Percentiles rank a stretch among this genome's conserved stretches.
phyloP scores from a whole-genome alignment of 345 rosid genomes.

The Pseudoturritis turrita region DNA sequence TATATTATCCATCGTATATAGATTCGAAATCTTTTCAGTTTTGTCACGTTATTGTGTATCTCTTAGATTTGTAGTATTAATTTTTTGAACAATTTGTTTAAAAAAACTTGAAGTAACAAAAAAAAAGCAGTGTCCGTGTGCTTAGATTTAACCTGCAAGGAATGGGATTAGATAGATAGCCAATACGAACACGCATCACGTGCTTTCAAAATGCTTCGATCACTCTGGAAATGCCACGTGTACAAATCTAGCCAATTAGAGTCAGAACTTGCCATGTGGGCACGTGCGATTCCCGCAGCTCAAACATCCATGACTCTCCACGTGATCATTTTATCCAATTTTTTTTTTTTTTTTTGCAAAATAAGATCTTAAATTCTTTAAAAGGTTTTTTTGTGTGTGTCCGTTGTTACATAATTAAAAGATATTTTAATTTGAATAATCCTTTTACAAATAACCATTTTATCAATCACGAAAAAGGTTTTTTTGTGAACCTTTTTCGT shows the following conservation, averaged over 20 bases:
- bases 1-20: not conserved
- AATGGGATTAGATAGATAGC: conserved; percentile 24
- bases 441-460: too few relatives aligned
- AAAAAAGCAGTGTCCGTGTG: conserved; percentile 28
- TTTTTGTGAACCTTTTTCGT: too few relatives aligned
- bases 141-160: conserved; percentile 14
- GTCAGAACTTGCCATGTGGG: conserved; percentile 33
- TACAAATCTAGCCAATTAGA: conserved; percentile 20
- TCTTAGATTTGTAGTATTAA: not conserved
- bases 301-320: conserved; percentile 27
- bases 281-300: conserved; percentile 31
- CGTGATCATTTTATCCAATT: conserved; percentile 16
- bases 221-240: conserved; percentile 23
- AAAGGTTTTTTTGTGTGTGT: not conserved
- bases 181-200: conserved; percentile 34
- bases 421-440: too few relatives aligned
- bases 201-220: conserved; percentile 22
- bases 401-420: too few relatives aligned
- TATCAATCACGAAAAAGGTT: too few relatives aligned
- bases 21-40: conserved; percentile 1
- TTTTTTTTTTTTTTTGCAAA: not conserved
- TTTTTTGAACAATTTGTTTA: not conserved
- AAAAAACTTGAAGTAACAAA: not conserved
- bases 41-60: not conserved
- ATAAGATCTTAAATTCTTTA: not conserved